Conservation (phyloP, 2,329 filamentous ascomycete species). For the Clarireedia paspali region DNA sequence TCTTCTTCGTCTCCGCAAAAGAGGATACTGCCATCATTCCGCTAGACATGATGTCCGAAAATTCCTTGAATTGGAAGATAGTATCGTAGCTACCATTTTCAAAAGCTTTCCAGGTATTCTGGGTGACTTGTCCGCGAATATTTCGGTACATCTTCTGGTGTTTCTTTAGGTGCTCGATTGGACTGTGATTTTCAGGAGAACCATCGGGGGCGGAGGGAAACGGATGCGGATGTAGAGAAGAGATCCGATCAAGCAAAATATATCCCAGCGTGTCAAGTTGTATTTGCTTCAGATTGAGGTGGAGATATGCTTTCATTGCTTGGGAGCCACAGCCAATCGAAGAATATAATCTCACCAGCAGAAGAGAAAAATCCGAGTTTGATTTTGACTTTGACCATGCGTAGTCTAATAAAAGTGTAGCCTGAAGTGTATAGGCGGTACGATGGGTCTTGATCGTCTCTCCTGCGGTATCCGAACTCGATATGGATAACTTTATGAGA, state of each 20-base stretch:
- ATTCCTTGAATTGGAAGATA: slow-evolving; percentile 27
- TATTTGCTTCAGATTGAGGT: slow-evolving; percentile 33
- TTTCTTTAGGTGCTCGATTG: slow-evolving; percentile 21
- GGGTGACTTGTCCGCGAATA: slow-evolving; percentile 21
- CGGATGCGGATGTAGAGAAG: slow-evolving; percentile 31
- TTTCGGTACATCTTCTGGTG: slow-evolving; percentile 25
- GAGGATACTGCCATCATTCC: slow-evolving; percentile 23
- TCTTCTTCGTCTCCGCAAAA: slow-evolving; percentile 24
- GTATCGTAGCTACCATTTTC: slow-evolving; percentile 29
- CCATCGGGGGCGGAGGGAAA: slow-evolving; percentile 18
- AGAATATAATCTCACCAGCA: slow-evolving; percentile 32
- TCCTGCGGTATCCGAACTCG: background rate
- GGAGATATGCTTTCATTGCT: slow-evolving; percentile 31
- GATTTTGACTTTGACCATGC: slow-evolving; percentile 29
- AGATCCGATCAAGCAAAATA: slow-evolving; percentile 32
- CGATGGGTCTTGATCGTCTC: slow-evolving; percentile 12
- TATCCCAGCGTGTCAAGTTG: slow-evolving; percentile 35
- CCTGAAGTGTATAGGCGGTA: slow-evolving; percentile 24
- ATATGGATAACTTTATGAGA: slow-evolving; percentile 24
- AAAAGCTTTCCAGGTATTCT: slow-evolving; percentile 26
- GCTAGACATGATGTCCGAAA: slow-evolving; percentile 20
- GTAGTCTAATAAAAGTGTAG: slow-evolving; percentile 27
- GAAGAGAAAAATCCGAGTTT: slow-evolving; percentile 33
- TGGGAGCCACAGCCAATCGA: slow-evolving; percentile 31
- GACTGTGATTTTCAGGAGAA: slow-evolving; percentile 13